phyloP scores from a whole-genome alignment of 257 asterid genomes.

The Salvia rosmarinus region DNA sequence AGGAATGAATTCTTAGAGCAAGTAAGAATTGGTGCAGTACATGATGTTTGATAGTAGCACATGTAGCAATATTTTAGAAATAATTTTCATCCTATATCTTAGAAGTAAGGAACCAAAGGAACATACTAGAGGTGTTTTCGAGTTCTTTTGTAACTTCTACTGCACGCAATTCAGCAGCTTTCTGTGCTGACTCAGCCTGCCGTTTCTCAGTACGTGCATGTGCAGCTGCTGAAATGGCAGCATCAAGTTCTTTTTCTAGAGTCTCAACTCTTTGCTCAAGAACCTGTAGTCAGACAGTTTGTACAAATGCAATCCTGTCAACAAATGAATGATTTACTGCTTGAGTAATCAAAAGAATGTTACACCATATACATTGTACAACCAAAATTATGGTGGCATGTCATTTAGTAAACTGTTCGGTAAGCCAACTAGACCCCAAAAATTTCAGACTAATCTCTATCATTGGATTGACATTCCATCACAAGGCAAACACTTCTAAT shows the following conservation, averaged over 20 bases:
- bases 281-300: conserved; percentile 56
- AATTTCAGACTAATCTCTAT: neutral
- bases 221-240: conserved; percentile 96
- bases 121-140: conserved; percentile 92
- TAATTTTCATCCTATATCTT: neutral
- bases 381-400: neutral
- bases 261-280: conserved; percentile 95
- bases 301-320: conserved; percentile 23
- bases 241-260: conserved; percentile 87
- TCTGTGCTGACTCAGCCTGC: conserved; percentile 89
- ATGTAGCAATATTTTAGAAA: too few relatives aligned
- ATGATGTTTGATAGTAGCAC: conserved; percentile 1
- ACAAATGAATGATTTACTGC: neutral
- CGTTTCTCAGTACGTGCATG: conserved; percentile 91
- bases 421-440: neutral
- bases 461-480: conserved; percentile 12
- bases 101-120: conserved; percentile 16
- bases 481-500: conserved; percentile 6
- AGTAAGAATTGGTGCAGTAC: neutral
- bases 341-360: neutral
- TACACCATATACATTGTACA: neutral
- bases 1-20: conserved; percentile 7
- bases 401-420: conserved; percentile 9
- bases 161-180: conserved; percentile 83
- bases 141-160: conserved; percentile 81